Percentiles rank a stretch among this genome's conserved stretches.
Conservation (phyloP, 495 filamentous ascomycete genomes). For the Glonium stellatum region DNA sequence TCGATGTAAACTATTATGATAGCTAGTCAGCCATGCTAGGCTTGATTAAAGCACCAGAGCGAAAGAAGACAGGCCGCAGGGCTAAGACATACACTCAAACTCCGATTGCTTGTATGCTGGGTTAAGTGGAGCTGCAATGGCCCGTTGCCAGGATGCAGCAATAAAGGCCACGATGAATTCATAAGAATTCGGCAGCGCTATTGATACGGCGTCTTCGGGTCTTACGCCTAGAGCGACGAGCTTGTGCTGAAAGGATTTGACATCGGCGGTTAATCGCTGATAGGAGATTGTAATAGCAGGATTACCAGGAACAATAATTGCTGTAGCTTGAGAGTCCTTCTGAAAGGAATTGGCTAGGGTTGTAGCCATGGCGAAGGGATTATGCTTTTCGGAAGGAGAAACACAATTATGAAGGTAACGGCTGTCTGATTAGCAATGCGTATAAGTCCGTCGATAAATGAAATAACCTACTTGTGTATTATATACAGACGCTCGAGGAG, state of each 20-base stretch:
- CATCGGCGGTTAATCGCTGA: slow-evolving; percentile 52
- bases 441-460: no score
- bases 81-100: slow-evolving; percentile 51
- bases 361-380: slow-evolving; percentile 34
- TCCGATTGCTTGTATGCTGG: slow-evolving; percentile 78
- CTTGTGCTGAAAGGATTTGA: slow-evolving; percentile 60
- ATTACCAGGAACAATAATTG: slow-evolving; percentile 61
- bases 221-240: slow-evolving; percentile 63
- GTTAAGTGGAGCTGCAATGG: slow-evolving; percentile 73
- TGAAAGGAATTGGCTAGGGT: slow-evolving; percentile 45
- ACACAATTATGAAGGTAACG: no score
- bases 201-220: slow-evolving; percentile 60
- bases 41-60: neutral
- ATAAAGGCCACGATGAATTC: slow-evolving; percentile 79
- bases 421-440: neutral
- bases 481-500: no score
- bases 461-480: no score
- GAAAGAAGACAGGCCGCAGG: neutral
- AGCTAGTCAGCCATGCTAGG: neutral
- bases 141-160: slow-evolving; percentile 67
- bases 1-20: slow-evolving; percentile 58
- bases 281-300: slow-evolving; percentile 59
- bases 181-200: slow-evolving; percentile 69
- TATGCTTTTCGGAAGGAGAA: neutral
- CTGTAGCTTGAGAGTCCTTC: slow-evolving; percentile 39